phyloP scores from a whole-genome alignment of 2,329 filamentous ascomycete genomes.

The Annulohypoxylon truncatum region DNA sequence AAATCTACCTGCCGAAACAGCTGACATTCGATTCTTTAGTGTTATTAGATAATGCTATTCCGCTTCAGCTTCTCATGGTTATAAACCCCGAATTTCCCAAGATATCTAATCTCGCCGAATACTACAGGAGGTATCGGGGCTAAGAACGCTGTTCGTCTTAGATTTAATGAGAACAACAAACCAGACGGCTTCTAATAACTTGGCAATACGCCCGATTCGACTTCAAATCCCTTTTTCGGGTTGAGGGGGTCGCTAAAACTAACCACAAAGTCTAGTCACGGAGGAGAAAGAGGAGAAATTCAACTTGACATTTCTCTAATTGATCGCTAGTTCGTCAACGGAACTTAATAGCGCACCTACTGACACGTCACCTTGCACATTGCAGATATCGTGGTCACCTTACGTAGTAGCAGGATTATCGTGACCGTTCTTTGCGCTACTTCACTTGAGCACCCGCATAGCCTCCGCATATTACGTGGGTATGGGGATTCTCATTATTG shows the following conservation, averaged over 20 bases:
- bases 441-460: background rate
- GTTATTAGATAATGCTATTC: conserved; percentile 26
- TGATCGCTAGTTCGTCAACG: conserved; percentile 14
- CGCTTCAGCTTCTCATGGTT: conserved; percentile 4
- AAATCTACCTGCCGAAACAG: conserved; percentile 5
- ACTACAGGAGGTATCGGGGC: conserved; percentile 13
- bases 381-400: conserved; percentile 31
- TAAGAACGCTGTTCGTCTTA: conserved; percentile 2
- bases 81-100: conserved; percentile 12
- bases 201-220: conserved; percentile 1
- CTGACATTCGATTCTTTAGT: conserved; percentile 2
- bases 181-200: conserved; percentile 1
- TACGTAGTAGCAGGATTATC: conserved; percentile 10
- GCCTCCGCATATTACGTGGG: conserved; percentile 14
- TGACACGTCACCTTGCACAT: conserved; percentile 39
- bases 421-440: conserved; percentile 13
- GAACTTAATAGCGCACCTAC: conserved; percentile 9
- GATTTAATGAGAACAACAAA: conserved; percentile 24
- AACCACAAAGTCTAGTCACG: background rate
- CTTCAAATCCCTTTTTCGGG: background rate
- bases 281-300: conserved; percentile 5
- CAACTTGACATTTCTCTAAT: background rate
- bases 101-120: conserved; percentile 29
- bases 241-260: background rate
- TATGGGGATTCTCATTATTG: conserved; percentile 9